Conservation (phyloP, 371 early-diverging fungal species). For the Rhizopus microsporus region DNA sequence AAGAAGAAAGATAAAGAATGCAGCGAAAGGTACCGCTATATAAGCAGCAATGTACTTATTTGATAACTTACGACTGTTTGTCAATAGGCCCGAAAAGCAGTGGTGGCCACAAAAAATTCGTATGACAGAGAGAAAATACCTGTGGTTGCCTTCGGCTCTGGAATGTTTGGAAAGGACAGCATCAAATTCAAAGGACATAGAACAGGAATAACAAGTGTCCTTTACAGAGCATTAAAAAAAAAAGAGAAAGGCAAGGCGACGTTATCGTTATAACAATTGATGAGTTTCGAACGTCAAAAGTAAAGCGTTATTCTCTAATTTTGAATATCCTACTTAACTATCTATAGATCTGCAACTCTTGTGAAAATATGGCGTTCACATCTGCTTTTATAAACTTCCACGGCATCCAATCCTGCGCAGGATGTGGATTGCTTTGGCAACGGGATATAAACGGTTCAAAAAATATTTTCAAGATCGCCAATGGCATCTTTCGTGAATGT, state of each 20-base stretch:
- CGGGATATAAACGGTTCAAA: too few relatives aligned
- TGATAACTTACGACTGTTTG: not conserved
- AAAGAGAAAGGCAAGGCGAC: not conserved
- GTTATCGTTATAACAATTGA: not conserved
- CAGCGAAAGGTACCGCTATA: not conserved
- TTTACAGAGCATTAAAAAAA: not conserved
- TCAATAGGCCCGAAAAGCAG: not conserved
- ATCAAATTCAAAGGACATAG: not conserved
- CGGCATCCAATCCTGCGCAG: too few relatives aligned
- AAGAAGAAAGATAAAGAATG: not conserved
- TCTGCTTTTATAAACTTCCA: too few relatives aligned
- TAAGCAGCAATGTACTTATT: not conserved
- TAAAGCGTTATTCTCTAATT: not conserved
- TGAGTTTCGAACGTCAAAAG: constrained; percentile 6
- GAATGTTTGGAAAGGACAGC: not conserved
- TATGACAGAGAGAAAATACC: not conserved
- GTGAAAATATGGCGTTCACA: not conserved
- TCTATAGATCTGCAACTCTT: not conserved
- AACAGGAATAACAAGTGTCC: not conserved
- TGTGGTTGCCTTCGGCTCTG: not conserved
- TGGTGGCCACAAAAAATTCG: not conserved
- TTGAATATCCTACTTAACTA: not conserved
- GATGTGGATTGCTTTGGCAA: too few relatives aligned
- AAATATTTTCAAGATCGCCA: too few relatives aligned
- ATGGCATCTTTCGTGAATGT: not conserved